phyloP scores from a whole-genome alignment of 202 grass and related monocot species.

The Saccharum hybrid region DNA sequence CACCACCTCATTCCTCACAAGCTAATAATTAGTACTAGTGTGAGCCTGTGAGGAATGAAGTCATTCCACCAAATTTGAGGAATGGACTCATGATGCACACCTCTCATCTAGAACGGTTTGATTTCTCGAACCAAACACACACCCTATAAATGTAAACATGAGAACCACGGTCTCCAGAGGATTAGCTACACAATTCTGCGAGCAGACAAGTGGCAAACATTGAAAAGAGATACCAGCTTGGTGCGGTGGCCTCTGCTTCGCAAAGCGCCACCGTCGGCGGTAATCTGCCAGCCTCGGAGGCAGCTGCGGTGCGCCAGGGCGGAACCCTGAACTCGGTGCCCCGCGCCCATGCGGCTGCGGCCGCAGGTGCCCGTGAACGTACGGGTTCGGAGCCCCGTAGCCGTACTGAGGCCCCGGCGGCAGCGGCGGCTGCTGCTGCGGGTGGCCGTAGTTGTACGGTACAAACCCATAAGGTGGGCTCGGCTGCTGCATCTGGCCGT shows the following conservation, averaged over 20 bases:
- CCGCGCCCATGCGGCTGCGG: slow-evolving; percentile 33
- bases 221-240: slow-evolving; percentile 60
- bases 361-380: slow-evolving; percentile 40
- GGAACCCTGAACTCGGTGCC: slow-evolving; percentile 16
- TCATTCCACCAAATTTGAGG: not conserved
- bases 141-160: not conserved
- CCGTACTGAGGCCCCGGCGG: slow-evolving; percentile 40
- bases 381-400: slow-evolving; percentile 39
- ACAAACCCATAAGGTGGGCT: slow-evolving; percentile 46
- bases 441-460: slow-evolving; percentile 45
- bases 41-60: not conserved
- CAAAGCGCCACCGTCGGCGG: slow-evolving; percentile 57
- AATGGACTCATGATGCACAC: not conserved
- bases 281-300: slow-evolving; percentile 61
- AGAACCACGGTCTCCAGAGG: not conserved
- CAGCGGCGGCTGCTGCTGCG: slow-evolving; percentile 23
- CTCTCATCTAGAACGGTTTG: not conserved
- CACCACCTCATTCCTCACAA: not conserved
- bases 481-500: slow-evolving; percentile 25
- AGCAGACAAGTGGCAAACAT: slow-evolving; percentile 14
- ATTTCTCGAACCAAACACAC: not conserved
- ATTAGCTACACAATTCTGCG: slow-evolving; percentile 16
- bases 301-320: not conserved
- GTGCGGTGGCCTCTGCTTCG: slow-evolving; percentile 43
- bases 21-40: not conserved